A percentile compares a stretch with the other conserved stretches of the same genome.
Conservation (phyloP, 192 early-diverging fungal species). For the Podila verticillata region DNA sequence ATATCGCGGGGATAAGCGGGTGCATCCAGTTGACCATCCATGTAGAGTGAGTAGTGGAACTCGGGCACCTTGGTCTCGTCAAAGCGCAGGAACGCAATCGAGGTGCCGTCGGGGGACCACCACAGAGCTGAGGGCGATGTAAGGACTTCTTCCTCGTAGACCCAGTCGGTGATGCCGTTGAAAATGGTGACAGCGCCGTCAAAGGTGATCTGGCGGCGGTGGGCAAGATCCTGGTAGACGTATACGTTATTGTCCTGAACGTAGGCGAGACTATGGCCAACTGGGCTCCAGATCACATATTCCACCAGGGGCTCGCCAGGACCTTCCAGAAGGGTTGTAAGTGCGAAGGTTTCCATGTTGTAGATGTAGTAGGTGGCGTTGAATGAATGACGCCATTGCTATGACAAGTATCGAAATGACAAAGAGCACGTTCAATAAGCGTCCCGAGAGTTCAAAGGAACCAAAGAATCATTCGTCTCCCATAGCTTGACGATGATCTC, state of each 20-base stretch:
- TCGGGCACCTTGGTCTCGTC: conserved; percentile 87
- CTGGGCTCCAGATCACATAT: conserved; percentile 82
- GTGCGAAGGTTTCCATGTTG: conserved; percentile 65
- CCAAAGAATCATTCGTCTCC: too few relatives aligned
- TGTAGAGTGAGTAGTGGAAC: conserved; percentile 79
- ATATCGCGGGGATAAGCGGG: conserved; percentile 76
- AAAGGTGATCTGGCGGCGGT: conserved; percentile 80
- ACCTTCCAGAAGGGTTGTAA: conserved; percentile 66
- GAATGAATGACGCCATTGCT: conserved; percentile 89
- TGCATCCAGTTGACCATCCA: conserved; percentile 58
- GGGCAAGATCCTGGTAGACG: conserved; percentile 72
- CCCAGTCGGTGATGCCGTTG: conserved; percentile 98
- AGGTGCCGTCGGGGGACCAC: conserved; percentile 87
- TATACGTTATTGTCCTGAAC: conserved; percentile 90
- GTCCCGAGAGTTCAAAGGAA: too few relatives aligned
- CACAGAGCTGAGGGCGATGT: conserved; percentile 73
- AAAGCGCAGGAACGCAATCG: conserved; percentile 85
- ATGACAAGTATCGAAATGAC: conserved; percentile 4
- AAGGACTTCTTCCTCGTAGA: conserved; percentile 97
- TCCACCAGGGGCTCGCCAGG: conserved; percentile 59
- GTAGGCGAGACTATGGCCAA: conserved; percentile 82
- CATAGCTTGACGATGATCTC: not conserved
- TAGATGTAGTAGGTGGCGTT: conserved; percentile 85
- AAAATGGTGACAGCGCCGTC: conserved; percentile 86
- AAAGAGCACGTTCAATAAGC: not conserved